phyloP scores from a whole-genome alignment of 2,329 filamentous ascomycete species.

The Cytospora piceicola region DNA sequence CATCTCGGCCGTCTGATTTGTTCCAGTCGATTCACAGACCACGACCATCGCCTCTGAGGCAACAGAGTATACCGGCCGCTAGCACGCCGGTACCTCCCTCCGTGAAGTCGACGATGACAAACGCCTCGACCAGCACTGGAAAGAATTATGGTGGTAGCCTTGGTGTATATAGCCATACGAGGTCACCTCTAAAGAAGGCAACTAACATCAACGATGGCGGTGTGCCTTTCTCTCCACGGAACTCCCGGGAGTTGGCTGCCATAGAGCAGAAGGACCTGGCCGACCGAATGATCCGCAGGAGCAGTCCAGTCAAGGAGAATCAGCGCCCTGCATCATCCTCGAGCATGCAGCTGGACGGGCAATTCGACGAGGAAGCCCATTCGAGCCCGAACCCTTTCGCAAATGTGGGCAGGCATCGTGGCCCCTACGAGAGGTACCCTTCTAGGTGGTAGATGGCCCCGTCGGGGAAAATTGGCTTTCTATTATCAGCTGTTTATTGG shows the following conservation, averaged over 20 bases:
- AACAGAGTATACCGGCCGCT: constrained; percentile 15
- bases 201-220: constrained; percentile 61
- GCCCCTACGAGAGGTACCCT: constrained; percentile 49
- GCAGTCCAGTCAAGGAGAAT: constrained; percentile 48
- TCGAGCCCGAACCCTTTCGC: constrained; percentile 42
- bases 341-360: constrained; percentile 17
- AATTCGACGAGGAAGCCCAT: constrained; percentile 15
- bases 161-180: constrained; percentile 78
- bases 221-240: constrained; percentile 54
- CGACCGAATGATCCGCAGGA: constrained; percentile 41
- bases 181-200: constrained; percentile 82
- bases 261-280: constrained; percentile 52
- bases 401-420: constrained; percentile 42
- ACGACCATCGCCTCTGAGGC: constrained; percentile 39
- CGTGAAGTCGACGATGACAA: constrained; percentile 16
- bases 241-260: constrained; percentile 65
- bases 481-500: not conserved
- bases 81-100: constrained; percentile 16
- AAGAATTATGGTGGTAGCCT: constrained; percentile 69
- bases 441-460: constrained; percentile 32
- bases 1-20: constrained; percentile 40
- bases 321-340: constrained; percentile 34
- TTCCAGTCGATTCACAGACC: constrained; percentile 34
- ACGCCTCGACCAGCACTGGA: constrained; percentile 34
- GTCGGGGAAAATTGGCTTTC: not conserved